A percentile compares a stretch with the other conserved stretches of the same genome.
Conservation (phyloP, 768 basidiomycete genomes). For the Boletus pseudopeckii region DNA sequence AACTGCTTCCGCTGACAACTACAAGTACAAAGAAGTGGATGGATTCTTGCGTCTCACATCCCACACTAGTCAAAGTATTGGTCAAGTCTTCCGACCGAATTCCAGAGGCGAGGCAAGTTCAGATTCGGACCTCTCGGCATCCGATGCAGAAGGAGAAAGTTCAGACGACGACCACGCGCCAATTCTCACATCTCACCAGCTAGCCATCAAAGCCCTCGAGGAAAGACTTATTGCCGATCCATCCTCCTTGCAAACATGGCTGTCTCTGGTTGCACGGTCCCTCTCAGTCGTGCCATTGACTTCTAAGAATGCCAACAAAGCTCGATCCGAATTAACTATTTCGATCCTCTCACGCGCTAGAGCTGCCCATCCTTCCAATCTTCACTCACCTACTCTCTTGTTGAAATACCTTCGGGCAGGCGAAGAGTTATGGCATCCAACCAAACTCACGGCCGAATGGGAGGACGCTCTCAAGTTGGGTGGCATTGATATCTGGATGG, state of each 20-base stretch:
- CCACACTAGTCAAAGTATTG: conserved; percentile 26
- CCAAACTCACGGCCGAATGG: conserved; percentile 62
- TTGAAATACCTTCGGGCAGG: conserved; percentile 67
- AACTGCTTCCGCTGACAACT: conserved; percentile 33
- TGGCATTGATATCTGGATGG: conserved; percentile 63
- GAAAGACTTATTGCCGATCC: conserved; percentile 49
- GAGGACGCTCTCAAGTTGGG: conserved; percentile 54
- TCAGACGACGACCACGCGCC: conserved; percentile 35
- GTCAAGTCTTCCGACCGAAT: conserved; percentile 54
- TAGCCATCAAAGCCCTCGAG: conserved; percentile 57
- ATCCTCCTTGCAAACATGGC: conserved; percentile 55
- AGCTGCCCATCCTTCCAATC: conserved; percentile 49
- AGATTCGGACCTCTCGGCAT: conserved; percentile 37
- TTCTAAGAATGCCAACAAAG: conserved; percentile 66
- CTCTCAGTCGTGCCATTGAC: conserved; percentile 56
- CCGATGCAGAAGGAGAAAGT: conserved; percentile 29
- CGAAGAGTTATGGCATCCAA: conserved; percentile 65
- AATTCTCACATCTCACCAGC: conserved; percentile 52
- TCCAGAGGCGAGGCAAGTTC: conserved; percentile 27
- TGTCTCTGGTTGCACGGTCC: conserved; percentile 59
- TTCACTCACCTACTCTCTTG: conserved; percentile 47
- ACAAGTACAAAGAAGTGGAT: conserved; percentile 60
- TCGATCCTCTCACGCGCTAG: conserved; percentile 68
- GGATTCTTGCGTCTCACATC: conserved; percentile 63
- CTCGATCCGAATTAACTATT: conserved; percentile 67